Base-by-base conservation (phyloP, 495 filamentous ascomycete species). In the Aspergillus carlsbadensis region DNA sequence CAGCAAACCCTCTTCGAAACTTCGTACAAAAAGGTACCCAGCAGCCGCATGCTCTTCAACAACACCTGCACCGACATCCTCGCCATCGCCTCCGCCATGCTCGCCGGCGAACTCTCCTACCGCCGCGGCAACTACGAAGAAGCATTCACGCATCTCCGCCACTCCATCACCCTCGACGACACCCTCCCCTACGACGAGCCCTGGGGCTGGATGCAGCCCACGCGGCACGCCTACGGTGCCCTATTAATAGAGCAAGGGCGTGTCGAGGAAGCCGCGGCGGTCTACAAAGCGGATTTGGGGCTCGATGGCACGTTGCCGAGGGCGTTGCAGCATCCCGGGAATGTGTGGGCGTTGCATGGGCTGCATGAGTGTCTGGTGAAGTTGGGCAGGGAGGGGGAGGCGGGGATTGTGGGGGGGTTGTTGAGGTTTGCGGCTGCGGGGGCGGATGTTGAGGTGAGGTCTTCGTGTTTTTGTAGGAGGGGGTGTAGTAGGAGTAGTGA, bases 101-200 rank as follows among this genome's bases (percentile, higher is more conserved):
- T 89, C 1, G 79, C 87, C 36, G 87, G 87, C 3, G 87, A 90
- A 57, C 70, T 90, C 10, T 78, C 82, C 35, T 90, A 89, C 59
- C 84, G 86, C 5, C 69, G 70, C 3, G 81, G 77, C 0, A 81
- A 84, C 26, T 72, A 77, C 36, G 76, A 83, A 0, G 10, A 56
- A 6, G 86, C 84, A 0, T 88, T 87, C 58, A 48, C 60, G 3
- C 71, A 81, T 53, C 72, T 90, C 13, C 73, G 75, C 0, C 52
- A 60, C 10, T 76, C 86, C 0, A 82, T 86, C 18, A 55, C 67
- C 5, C 71, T 78, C 13, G 80, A 84, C 47, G 79, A 84, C 44
- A 53, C 56, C 0, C 72, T 88, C 17, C 78, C 78, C 0, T 88
- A 84, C 52, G 79, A 83, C 49, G 85, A 88, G 64, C 85, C 85